phyloP scores from a whole-genome alignment of 208 protist species.

The Herpetomonas samuelpessoai region DNA sequence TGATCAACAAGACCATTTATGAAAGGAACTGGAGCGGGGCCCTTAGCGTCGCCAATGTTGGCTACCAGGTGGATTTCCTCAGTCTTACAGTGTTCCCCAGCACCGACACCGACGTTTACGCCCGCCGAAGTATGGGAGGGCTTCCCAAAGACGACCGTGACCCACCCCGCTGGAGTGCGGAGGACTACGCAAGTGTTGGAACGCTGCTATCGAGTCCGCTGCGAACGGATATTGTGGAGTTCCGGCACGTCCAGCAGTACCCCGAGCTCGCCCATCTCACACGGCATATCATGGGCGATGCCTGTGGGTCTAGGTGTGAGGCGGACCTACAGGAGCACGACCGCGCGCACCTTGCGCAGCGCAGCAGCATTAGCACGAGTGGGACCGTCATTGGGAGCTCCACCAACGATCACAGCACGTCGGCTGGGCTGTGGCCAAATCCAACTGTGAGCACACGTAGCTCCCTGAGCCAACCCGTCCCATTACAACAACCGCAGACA shows the following conservation, averaged over 20 bases:
- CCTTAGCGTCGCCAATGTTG: conserved; percentile 37
- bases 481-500: too few relatives aligned
- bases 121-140: too few relatives aligned
- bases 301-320: not conserved
- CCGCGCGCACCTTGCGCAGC: not conserved
- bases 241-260: conserved; percentile 37
- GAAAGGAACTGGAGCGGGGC: conserved; percentile 19
- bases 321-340: not conserved
- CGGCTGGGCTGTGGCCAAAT: not conserved
- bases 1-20: conserved; percentile 34
- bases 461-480: too few relatives aligned
- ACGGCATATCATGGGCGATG: conserved; percentile 17
- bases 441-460: too few relatives aligned
- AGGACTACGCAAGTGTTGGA: conserved; percentile 34
- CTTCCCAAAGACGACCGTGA: too few relatives aligned
- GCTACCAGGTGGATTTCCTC: conserved; percentile 80
- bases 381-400: not conserved
- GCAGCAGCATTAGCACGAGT: not conserved
- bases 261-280: conserved; percentile 56
- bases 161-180: conserved; percentile 2
- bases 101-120: not conserved
- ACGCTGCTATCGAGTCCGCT: conserved; percentile 30
- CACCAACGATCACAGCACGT: not conserved
- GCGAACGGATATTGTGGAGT: conserved; percentile 49
- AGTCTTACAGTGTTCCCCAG: conserved; percentile 45